Evolutionary conservation across 2,329 filamentous ascomycete genomes (phyloP).

Genomic region (Colletotrichum echinochloae): DNA sequence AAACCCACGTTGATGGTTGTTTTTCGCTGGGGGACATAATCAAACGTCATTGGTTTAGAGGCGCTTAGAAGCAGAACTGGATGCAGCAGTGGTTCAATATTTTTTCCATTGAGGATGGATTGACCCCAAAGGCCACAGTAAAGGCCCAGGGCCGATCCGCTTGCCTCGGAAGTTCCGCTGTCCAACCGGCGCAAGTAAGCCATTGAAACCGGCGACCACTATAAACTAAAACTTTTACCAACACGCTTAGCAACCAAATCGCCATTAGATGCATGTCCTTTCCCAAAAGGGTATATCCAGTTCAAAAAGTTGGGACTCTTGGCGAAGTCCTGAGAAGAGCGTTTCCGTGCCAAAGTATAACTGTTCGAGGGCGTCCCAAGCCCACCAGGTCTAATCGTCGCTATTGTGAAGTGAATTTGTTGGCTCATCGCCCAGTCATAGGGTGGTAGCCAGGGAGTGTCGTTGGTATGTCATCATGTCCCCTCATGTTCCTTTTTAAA

Average conservation of each 20-base stretch:
- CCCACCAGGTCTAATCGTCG: constrained; percentile 19
- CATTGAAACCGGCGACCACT: not conserved
- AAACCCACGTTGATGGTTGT: not conserved
- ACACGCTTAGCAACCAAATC: constrained; percentile 20
- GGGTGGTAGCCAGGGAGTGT: constrained; percentile 14
- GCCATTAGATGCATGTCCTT: constrained; percentile 30
- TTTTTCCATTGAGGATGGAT: constrained; percentile 15
- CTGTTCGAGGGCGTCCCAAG: constrained; percentile 12
- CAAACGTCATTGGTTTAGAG: not conserved
- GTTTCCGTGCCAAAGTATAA: constrained; percentile 20
- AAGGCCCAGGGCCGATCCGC: not conserved
- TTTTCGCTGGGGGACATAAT: not conserved
- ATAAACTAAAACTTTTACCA: constrained; percentile 24
- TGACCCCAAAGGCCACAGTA: too few species aligned
- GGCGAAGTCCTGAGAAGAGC: constrained; percentile 5
- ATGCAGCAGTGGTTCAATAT: not conserved
- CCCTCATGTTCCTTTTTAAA: constrained; percentile 13
- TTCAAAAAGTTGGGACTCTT: constrained; percentile 26
- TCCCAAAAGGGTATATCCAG: constrained; percentile 37
- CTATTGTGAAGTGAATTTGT: constrained; percentile 25
- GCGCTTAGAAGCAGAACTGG: not conserved
- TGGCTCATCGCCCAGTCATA: not conserved
- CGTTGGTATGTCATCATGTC: constrained; percentile 23
- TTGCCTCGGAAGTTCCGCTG: not conserved
- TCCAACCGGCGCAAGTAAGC: not conserved